Percentiles rank a stretch among this genome's conserved stretches.
These are phyloP conservation scores for Colletotrichum orchidophilum DNA, from an alignment of 2,329 filamentous ascomycete species.

Conservation along the genomic window DNA sequence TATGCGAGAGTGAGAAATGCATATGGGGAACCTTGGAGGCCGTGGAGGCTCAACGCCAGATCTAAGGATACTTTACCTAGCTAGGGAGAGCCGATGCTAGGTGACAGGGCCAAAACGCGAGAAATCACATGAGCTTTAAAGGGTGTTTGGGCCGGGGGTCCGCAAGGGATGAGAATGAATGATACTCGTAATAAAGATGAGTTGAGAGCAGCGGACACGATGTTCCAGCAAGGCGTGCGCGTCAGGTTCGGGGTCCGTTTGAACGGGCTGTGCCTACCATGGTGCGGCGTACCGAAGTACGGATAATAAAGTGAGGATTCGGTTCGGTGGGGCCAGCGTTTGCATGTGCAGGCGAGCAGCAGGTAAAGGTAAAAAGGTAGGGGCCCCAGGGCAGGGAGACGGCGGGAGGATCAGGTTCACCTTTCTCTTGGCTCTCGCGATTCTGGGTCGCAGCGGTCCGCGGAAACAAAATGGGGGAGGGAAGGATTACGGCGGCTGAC, in stretches of 20 bases:
- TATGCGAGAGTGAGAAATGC: not conserved
- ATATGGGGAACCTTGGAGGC: not conserved
- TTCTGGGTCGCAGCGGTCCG: not conserved
- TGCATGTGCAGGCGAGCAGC: slow-evolving; percentile 1
- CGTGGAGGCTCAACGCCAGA: not conserved
- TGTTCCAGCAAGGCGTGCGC: slow-evolving; percentile 24
- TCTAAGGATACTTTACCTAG: not conserved
- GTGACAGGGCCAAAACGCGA: not conserved
- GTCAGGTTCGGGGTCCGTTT: slow-evolving; percentile 22
- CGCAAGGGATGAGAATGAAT: not conserved
- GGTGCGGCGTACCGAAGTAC: slow-evolving; percentile 24
- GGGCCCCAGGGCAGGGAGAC: not conserved
- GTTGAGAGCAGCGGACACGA: not conserved
- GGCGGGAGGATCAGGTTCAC: not conserved
- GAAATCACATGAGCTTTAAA: not conserved
- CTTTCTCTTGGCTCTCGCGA: not conserved
- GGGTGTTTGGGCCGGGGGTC: not conserved
- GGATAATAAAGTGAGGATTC: not conserved
- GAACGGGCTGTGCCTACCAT: slow-evolving; percentile 18
- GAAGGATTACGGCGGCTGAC: not conserved
- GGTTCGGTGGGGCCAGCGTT: not conserved
- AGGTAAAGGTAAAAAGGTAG: not conserved
- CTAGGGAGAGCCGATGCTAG: not conserved
- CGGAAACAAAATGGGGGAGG: not conserved
- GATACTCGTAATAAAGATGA: not conserved